Conservation (phyloP, 225 moss, liverwort and hornwort genomes). For the Pleurozium schreberi region DNA sequence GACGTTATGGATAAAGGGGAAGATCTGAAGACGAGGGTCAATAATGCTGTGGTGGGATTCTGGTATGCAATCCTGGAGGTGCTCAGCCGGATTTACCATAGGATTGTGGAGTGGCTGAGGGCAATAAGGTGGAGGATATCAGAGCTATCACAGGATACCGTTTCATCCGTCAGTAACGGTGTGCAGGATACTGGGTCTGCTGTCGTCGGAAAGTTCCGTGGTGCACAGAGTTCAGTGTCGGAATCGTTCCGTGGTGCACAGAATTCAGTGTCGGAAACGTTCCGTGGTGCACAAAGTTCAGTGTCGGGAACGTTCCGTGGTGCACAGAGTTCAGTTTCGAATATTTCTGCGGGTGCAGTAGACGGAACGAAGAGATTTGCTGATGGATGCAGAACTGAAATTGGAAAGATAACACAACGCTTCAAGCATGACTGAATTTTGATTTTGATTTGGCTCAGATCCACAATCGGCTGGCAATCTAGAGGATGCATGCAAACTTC, state of each 20-base stretch:
- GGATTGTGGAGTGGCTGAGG: slow-evolving; percentile 29
- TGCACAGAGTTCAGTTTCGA: slow-evolving; percentile 23
- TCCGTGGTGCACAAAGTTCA: background rate
- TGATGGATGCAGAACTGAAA: slow-evolving; percentile 59
- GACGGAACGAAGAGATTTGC: slow-evolving; percentile 65
- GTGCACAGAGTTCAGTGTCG: background rate
- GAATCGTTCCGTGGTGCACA: slow-evolving; percentile 15
- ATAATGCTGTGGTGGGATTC: slow-evolving; percentile 33
- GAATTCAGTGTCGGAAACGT: slow-evolving; percentile 16
- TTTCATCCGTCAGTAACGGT: slow-evolving; percentile 28
- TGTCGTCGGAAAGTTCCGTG: background rate
- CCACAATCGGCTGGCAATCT: slow-evolving; percentile 11
- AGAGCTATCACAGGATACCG: slow-evolving; percentile 16
- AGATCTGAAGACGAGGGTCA: slow-evolving; percentile 48
- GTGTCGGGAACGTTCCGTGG: background rate
- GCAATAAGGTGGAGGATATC: slow-evolving; percentile 27
- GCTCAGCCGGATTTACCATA: slow-evolving; percentile 19
- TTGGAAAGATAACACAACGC: slow-evolving; percentile 56
- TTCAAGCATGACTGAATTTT: slow-evolving; percentile 38
- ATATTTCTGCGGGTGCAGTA: slow-evolving; percentile 36
- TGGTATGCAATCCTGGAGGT: slow-evolving; percentile 35
- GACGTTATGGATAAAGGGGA: slow-evolving; percentile 64
- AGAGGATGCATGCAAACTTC: background rate
- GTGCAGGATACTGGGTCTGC: slow-evolving; percentile 28
- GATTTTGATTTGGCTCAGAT: slow-evolving; percentile 5